Percentiles rank a stretch among this genome's conserved stretches.
Conservation (phyloP, 2,329 filamentous ascomycete genomes). For the Parascedosporium putredinis region DNA sequence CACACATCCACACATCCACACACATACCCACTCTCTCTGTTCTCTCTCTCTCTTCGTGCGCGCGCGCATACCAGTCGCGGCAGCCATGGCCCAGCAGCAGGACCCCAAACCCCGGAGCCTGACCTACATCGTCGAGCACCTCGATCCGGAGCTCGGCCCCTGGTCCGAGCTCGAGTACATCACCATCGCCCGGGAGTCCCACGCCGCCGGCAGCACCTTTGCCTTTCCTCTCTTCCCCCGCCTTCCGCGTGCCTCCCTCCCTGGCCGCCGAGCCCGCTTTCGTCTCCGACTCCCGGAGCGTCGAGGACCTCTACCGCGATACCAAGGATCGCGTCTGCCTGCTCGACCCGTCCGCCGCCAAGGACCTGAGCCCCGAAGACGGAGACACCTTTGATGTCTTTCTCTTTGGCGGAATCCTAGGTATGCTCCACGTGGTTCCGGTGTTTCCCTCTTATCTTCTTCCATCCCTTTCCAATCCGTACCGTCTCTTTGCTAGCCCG, state of each 20-base stretch:
- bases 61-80: not conserved
- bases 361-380: slow-evolving; percentile 77
- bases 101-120: slow-evolving; percentile 29
- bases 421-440: slow-evolving; percentile 34
- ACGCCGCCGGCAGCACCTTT: slow-evolving; percentile 58
- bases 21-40: no score
- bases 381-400: slow-evolving; percentile 79
- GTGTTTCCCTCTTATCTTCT: not conserved
- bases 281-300: slow-evolving; percentile 61
- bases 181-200: slow-evolving; percentile 74
- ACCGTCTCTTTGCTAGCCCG: no score
- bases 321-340: slow-evolving; percentile 69
- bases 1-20: no score
- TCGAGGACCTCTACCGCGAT: slow-evolving; percentile 72
- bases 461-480: slow-evolving; percentile 4
- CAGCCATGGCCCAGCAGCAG: slow-evolving; percentile 27
- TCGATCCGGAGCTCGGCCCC: slow-evolving; percentile 84
- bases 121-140: slow-evolving; percentile 90
- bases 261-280: slow-evolving; percentile 50
- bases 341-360: slow-evolving; percentile 72
- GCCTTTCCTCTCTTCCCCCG: slow-evolving; percentile 69
- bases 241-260: slow-evolving; percentile 53
- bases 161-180: slow-evolving; percentile 94
- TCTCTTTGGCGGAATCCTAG: slow-evolving; percentile 90
- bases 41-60: no score